These are phyloP conservation scores for Pterulicium gracile DNA, from an alignment of 1,284 basidiomycete genomes.

Conservation along the genomic window DNA sequence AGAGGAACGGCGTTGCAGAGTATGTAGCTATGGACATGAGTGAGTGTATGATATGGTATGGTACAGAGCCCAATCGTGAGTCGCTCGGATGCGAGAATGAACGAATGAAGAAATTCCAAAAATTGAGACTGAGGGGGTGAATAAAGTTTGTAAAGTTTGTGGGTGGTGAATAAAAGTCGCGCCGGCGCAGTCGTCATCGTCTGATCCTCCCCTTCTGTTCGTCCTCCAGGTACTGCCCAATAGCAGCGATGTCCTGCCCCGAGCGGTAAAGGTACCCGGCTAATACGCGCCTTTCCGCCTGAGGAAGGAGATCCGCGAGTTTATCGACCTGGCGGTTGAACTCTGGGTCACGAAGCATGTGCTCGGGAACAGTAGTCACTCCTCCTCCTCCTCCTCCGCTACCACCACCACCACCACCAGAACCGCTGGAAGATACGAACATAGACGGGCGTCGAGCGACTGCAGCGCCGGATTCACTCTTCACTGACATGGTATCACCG, in stretches of 20 bases:
- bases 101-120: not conserved
- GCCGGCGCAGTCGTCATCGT: slow-evolving; percentile 18
- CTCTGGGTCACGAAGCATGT: slow-evolving; percentile 30
- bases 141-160: not conserved
- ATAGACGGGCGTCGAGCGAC: slow-evolving; percentile 41
- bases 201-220: slow-evolving; percentile 66
- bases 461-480: slow-evolving; percentile 28
- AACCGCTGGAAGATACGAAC: slow-evolving; percentile 10
- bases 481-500: slow-evolving; percentile 4
- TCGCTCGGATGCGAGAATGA: not conserved
- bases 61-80: no score
- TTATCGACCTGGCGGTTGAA: slow-evolving; percentile 61
- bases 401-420: slow-evolving; percentile 13
- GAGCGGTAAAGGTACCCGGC: slow-evolving; percentile 63
- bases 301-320: slow-evolving; percentile 65
- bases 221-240: slow-evolving; percentile 82
- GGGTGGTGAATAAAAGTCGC: not conserved
- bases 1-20: not conserved
- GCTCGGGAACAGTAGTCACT: slow-evolving; percentile 11
- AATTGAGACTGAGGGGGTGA: not conserved
- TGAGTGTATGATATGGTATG: not conserved
- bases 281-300: slow-evolving; percentile 60
- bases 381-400: slow-evolving; percentile 6
- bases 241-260: slow-evolving; percentile 73
- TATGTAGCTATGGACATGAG: not conserved